phyloP scores from a whole-genome alignment of 257 asterid genomes.

The Solanum sparsipilum region DNA sequence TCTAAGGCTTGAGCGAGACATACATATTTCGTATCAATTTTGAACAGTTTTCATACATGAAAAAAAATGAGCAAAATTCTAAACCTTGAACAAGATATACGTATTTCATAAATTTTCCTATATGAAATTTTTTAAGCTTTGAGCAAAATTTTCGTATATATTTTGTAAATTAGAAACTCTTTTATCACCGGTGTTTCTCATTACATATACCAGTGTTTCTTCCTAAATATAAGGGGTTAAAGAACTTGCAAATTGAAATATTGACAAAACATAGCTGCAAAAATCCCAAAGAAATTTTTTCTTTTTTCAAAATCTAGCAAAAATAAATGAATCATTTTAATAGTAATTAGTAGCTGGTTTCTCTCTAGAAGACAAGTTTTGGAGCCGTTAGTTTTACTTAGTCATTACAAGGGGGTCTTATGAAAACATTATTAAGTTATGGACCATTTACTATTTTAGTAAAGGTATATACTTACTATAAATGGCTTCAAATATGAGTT shows the following conservation, averaged over 20 bases:
- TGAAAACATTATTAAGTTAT: neutral
- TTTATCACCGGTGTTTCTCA: neutral
- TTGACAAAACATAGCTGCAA: neutral
- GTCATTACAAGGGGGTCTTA: neutral
- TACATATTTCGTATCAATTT: neutral
- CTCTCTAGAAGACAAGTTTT: neutral
- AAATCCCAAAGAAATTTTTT: neutral
- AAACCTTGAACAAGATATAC: neutral
- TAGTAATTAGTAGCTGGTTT: slow-evolving; percentile 18
- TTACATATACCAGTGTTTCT: neutral
- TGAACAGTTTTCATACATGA: neutral
- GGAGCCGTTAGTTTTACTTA: slow-evolving; percentile 26
- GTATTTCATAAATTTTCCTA: neutral
- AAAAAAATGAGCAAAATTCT: neutral
- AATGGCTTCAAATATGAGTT: neutral
- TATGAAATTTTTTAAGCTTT: neutral
- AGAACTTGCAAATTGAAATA: neutral
- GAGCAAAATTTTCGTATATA: neutral
- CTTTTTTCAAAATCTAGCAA: neutral
- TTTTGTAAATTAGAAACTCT: neutral
- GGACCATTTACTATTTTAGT: slow-evolving; percentile 22
- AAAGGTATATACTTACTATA: neutral
- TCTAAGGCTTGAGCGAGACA: neutral
- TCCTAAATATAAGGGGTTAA: neutral
- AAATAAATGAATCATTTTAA: neutral